Evolutionary conservation across 163 green algal species (phyloP), one percentile per base, ranked within the genome.

Genomic region (Chloromonas sp.): DNA sequence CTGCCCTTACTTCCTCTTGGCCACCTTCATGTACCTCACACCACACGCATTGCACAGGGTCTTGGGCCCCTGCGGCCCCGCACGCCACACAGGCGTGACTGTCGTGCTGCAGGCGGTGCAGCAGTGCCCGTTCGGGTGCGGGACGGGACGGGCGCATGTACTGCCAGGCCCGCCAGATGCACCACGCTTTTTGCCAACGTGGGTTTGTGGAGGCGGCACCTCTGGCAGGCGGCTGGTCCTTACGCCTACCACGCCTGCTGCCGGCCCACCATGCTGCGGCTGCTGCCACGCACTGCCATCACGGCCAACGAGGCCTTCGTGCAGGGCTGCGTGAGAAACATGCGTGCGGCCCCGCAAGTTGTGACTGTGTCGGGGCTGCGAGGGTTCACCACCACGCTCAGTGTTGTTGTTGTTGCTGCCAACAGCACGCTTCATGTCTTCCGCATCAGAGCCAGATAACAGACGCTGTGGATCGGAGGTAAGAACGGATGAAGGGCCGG

Each of bases 31-130:
- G 84, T 92, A 95, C 59, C 93, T 84, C 60, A 96, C 93, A 1
- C 94, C 94, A 84, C 94, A 97, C 0, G 94, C 94, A 84, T 97
- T 96, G 90, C 94, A 97, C 0, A 97, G 87, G 1, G 93, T 97
- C 90, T 97, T 97, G 79, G 93, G 92, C 14, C 94, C 93, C 60
- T 91, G 87, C 0, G 94, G 94, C 0, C 94, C 94, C 2, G 92
- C 93, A 1, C 94, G 89, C 94, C 94, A 97, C 59, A 96, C 94
- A 13, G 94, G 94, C 0, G 92, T 95, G 0, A 81, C 84, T 87
- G 92, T 84, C 78, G 84, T 87, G 2, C 84, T 82, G 60, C 86
- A 89, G 59, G 86, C 83, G 0, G 86, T 89, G 61, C 86, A 89
- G n/a, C 81, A 83, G 66, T 87, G 83, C 58, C 86, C 86, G 77